Evolutionary conservation across 257 asterid species (phyloP), one percentile per base, ranked within the genome.

Genomic region (Nicotiana tabacum): DNA sequence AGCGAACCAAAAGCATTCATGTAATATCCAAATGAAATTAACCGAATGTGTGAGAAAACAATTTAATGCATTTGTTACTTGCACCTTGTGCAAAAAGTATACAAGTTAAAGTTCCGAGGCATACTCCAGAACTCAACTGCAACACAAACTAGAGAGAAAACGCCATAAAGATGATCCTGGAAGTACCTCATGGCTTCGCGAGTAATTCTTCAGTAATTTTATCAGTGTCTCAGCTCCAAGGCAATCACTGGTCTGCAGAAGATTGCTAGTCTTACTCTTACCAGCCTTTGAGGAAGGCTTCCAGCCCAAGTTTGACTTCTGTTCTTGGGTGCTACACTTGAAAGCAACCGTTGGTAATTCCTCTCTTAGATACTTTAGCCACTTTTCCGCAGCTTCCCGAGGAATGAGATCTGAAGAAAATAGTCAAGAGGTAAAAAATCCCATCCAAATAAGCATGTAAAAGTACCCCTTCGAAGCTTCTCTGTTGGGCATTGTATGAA

Each of bases 291-390:
- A 89, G 84, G 97, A 91, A 51, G 43, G 29, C 90, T 94, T 96
- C 99, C 98, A 94, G 9, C 98, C 97, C 82, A 96, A 90, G 86
- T 96, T 94, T 55, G 97, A 86, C 84, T 91, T 94, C 89, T 96
- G 98, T 83, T 96, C 95, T 87, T 94, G 99, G 70, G 99, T 96
- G 88, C 97, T 96, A 88, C 97, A 92, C 86, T 96, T 96, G 78
- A 96, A 96, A 72, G 98, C 99, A 86, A 94, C 95, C 33, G 99
- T 62, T 24, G 98, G 99, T 80, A 92, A 84, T 88, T 96, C 99
- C 89, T 94, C 98, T 82, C 98, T 88, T 2, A 94, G 94, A 90
- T 96, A 96, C 88, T 90, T 90, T 85, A 94, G 98, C 98, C 98
- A 96, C 89, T 94, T 96, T 84, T 94, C 98, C 81, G 81, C 95